Percentiles rank a stretch among this genome's conserved stretches.
These are phyloP conservation scores for Cymbidium sinense DNA, from an alignment of 106 monocot species.

Conservation along the genomic window DNA sequence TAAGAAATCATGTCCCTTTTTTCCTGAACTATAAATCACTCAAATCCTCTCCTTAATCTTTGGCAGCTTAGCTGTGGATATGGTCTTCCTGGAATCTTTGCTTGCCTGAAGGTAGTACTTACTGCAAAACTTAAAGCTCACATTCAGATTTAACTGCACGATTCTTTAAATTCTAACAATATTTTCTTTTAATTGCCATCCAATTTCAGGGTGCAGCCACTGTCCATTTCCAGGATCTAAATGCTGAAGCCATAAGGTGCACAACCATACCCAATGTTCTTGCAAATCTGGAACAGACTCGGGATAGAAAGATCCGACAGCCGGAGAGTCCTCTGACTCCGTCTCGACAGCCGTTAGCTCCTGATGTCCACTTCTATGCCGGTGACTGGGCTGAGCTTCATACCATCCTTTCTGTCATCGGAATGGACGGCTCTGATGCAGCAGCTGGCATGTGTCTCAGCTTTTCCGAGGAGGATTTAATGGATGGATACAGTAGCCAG, in stretches of 20 bases:
- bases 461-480: constrained; percentile 83
- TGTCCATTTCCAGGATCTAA: constrained; percentile 89
- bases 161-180: neutral
- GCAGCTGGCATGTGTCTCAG: constrained; percentile 27
- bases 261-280: constrained; percentile 83
- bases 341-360: constrained; percentile 49
- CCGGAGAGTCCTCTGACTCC: constrained; percentile 74
- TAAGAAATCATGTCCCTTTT: neutral
- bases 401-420: constrained; percentile 62
- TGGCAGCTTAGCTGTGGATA: constrained; percentile 78
- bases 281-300: constrained; percentile 66
- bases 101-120: constrained; percentile 74
- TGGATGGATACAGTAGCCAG: constrained; percentile 68
- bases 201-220: constrained; percentile 69
- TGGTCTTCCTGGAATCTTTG: constrained; percentile 78
- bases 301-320: constrained; percentile 57
- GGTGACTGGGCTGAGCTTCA: constrained; percentile 82
- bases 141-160: neutral
- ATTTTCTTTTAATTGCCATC: neutral
- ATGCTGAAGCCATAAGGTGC: constrained; percentile 82
- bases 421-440: constrained; percentile 22
- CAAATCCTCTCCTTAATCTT: neutral
- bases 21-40: neutral
- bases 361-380: constrained; percentile 79
- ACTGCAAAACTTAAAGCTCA: neutral